These are phyloP conservation scores for Stemphylium vesicarium DNA, from an alignment of 2,329 filamentous ascomycete genomes.

Conservation along the genomic window DNA sequence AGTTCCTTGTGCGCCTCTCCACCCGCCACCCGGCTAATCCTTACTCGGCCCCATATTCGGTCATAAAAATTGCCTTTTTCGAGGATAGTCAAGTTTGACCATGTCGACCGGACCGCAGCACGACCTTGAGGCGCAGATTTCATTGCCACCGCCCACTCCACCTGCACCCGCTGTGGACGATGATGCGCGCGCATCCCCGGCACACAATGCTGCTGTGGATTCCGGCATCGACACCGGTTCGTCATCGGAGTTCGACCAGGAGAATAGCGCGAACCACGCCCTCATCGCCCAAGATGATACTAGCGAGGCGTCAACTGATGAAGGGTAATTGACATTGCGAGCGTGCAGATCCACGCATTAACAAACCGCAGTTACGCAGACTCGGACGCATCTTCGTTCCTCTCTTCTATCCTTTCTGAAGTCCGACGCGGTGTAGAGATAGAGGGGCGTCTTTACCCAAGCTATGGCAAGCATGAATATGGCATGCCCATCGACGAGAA, in stretches of 20 bases:
- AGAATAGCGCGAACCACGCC: conserved; percentile 24
- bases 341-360: neutral
- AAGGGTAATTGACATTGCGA: conserved; percentile 22
- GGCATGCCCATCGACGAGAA: conserved; percentile 38
- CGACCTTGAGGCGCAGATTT: neutral
- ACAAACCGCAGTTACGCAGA: conserved; percentile 24
- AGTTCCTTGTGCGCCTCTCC: neutral
- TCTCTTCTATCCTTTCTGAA: conserved; percentile 30
- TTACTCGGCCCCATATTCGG: neutral
- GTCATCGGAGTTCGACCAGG: conserved; percentile 25
- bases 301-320: conserved; percentile 26
- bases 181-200: neutral
- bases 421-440: conserved; percentile 29
- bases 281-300: conserved; percentile 25
- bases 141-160: neutral
- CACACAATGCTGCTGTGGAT: conserved; percentile 6
- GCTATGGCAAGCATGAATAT: conserved; percentile 30
- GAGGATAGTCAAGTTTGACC: neutral
- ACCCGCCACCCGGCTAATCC: neutral
- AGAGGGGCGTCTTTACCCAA: conserved; percentile 27
- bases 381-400: conserved; percentile 30
- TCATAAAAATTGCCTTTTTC: neutral
- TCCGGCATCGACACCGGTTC: conserved; percentile 26
- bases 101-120: neutral
- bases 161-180: neutral